Evolutionary conservation across 1,284 basidiomycete genomes (phyloP).

Genomic region (Filobasidium uniguttulatum): DNA sequence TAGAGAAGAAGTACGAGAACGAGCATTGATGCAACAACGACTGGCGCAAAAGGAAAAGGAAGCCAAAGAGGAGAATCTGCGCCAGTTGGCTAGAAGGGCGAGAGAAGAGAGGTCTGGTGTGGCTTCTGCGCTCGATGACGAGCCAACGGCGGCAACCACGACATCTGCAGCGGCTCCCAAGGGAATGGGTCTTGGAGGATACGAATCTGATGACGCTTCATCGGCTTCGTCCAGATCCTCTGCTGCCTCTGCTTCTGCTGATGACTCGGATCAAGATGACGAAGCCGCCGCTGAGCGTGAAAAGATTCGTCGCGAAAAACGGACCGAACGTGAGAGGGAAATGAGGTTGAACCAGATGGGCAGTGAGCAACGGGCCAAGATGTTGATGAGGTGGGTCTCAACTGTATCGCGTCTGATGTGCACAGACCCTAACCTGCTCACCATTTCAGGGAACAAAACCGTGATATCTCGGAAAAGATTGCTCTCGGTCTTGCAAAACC

Average conservation of each 20-base stretch:
- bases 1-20: conserved; percentile 91
- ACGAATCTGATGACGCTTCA: conserved; percentile 38
- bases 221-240: too few relatives aligned
- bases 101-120: conserved; percentile 83
- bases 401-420: neutral
- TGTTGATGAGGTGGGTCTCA: conserved; percentile 55
- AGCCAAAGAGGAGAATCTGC: conserved; percentile 88
- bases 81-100: conserved; percentile 83
- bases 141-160: conserved; percentile 23
- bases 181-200: conserved; percentile 63
- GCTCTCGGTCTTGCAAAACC: conserved; percentile 96
- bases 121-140: conserved; percentile 18
- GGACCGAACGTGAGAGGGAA: conserved; percentile 86
- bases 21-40: conserved; percentile 94
- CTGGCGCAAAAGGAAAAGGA: conserved; percentile 96
- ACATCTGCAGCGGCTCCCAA: conserved; percentile 38
- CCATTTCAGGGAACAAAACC: conserved; percentile 61
- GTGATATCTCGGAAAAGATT: conserved; percentile 98
- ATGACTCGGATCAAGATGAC: conserved; percentile 55
- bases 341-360: conserved; percentile 99
- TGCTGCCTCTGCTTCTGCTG: conserved; percentile 37
- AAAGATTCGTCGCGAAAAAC: conserved; percentile 78
- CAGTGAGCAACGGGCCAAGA: conserved; percentile 85
- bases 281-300: conserved; percentile 76
- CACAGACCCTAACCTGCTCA: neutral